Evolutionary conservation across 495 filamentous ascomycete species (phyloP).

Genomic region (Neurospora pannonica): DNA sequence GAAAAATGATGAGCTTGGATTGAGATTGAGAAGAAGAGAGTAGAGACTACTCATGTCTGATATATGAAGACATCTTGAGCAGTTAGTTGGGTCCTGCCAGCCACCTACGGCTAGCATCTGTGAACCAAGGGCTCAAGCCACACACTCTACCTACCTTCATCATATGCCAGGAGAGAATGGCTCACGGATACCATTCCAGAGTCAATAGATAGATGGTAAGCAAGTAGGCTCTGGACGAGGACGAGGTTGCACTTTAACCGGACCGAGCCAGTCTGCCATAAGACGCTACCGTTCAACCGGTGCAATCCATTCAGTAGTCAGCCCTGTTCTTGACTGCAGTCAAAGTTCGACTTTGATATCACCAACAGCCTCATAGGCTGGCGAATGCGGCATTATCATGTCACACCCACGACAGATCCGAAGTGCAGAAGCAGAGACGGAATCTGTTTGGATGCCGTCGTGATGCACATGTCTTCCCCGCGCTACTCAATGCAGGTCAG

Average conservation of each 20-base stretch:
- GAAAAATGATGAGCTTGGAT: neutral
- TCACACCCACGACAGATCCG: neutral
- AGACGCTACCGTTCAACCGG: neutral
- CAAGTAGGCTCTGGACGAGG: neutral
- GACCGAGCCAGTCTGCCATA: neutral
- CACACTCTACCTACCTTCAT: neutral
- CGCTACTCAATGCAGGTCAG: neutral
- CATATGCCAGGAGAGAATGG: neutral
- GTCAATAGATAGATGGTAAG: neutral
- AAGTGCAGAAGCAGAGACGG: neutral
- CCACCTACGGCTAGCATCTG: neutral
- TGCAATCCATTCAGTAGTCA: neutral
- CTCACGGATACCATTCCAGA: neutral
- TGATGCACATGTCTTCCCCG: neutral
- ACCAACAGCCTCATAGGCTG: neutral
- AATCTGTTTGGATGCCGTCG: neutral
- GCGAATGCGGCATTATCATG: neutral
- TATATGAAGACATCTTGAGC: neutral
- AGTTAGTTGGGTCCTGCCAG: neutral
- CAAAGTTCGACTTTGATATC: neutral
- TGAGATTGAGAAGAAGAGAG: neutral
- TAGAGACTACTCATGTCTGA: neutral
- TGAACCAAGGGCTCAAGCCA: neutral
- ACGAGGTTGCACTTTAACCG: neutral
- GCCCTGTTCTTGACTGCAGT: neutral